phyloP scores from a whole-genome alignment of 2,329 filamentous ascomycete species.

The Diaporthe sp. region DNA sequence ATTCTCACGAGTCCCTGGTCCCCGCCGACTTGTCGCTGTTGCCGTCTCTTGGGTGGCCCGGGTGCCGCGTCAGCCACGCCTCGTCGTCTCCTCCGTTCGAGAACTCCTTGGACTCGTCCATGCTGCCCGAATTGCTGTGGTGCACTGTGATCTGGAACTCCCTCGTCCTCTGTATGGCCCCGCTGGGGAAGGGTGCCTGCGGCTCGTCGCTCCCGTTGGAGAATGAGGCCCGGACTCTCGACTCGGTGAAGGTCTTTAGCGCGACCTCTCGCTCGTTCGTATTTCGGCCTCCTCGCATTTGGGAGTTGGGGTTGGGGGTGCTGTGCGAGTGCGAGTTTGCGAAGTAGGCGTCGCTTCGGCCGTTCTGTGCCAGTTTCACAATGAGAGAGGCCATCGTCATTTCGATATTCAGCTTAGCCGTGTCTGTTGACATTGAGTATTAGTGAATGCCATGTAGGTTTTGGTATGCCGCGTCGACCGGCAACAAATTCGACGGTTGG shows the following conservation, averaged over 20 bases:
- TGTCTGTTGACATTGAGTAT: background rate
- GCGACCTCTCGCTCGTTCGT: slow-evolving; percentile 33
- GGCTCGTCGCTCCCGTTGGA: slow-evolving; percentile 25
- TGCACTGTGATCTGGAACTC: slow-evolving; percentile 38
- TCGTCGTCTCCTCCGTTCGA: slow-evolving; percentile 17
- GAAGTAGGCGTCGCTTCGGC: slow-evolving; percentile 20
- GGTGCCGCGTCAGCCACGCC: slow-evolving; percentile 33
- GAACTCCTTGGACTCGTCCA: slow-evolving; percentile 29
- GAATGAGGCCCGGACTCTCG: slow-evolving; percentile 34
- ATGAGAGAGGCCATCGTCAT: slow-evolving; percentile 42
- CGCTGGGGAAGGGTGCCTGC: background rate
- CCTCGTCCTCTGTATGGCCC: slow-evolving; percentile 35
- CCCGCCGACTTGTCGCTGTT: slow-evolving; percentile 14
- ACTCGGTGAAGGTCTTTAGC: slow-evolving; percentile 36
- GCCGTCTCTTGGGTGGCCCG: slow-evolving; percentile 27
- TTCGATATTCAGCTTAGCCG: slow-evolving; percentile 39
- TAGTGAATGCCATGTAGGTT: background rate
- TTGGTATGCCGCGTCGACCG: background rate
- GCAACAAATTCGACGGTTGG: too few relatives aligned
- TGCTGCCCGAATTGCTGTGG: slow-evolving; percentile 28
- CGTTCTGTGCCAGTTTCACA: slow-evolving; percentile 38
- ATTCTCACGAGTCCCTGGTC: slow-evolving; percentile 22
- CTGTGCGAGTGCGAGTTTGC: slow-evolving; percentile 21
- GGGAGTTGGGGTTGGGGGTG: slow-evolving; percentile 3
- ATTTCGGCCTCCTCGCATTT: background rate